A percentile compares a stretch with the other conserved stretches of the same genome.
phyloP scores from a whole-genome alignment of 2,329 filamentous ascomycete species.

The Grosmannia serpens region DNA sequence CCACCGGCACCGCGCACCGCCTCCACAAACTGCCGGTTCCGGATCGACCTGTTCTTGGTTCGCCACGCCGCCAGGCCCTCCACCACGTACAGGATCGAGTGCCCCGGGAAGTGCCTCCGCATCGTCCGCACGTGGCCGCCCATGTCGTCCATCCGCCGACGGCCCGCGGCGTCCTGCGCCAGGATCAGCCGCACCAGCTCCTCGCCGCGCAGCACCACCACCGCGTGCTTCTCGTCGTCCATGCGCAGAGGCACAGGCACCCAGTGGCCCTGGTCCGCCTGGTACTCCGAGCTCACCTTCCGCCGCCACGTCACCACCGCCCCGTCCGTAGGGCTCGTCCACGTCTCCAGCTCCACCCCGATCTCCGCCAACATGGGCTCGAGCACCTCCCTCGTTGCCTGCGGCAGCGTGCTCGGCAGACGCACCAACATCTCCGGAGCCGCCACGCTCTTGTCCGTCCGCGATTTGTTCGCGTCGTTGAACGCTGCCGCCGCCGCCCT shows the following conservation, averaged over 20 bases:
- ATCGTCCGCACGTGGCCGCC: conserved; percentile 47
- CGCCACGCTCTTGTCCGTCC: conserved; percentile 61
- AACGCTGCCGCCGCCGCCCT: conserved; percentile 55
- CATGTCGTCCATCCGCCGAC: conserved; percentile 22
- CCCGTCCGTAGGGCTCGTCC: conserved; percentile 34
- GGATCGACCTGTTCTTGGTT: conserved; percentile 54
- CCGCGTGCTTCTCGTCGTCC: conserved; percentile 45
- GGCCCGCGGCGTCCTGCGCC: conserved; percentile 14
- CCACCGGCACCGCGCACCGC: conserved; percentile 37
- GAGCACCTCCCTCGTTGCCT: conserved; percentile 32
- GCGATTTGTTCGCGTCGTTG: conserved; percentile 61
- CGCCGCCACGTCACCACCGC: conserved; percentile 59
- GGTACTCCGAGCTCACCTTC: conserved; percentile 52
- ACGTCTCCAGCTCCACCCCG: conserved; percentile 32
- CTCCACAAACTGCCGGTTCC: conserved; percentile 57
- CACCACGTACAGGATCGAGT: conserved; percentile 56
- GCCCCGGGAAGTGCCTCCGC: conserved; percentile 37
- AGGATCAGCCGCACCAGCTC: conserved; percentile 54
- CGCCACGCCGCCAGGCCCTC: conserved; percentile 57
- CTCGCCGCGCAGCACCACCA: conserved; percentile 50
- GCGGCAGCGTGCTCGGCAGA: conserved; percentile 45
- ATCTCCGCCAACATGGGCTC: conserved; percentile 38
- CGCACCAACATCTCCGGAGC: conserved; percentile 69
- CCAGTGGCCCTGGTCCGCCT: conserved; percentile 51
- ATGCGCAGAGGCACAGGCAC: conserved; percentile 45